phyloP scores from a whole-genome alignment of 2,329 filamentous ascomycete species.

The Rasamsonia emersonii region DNA sequence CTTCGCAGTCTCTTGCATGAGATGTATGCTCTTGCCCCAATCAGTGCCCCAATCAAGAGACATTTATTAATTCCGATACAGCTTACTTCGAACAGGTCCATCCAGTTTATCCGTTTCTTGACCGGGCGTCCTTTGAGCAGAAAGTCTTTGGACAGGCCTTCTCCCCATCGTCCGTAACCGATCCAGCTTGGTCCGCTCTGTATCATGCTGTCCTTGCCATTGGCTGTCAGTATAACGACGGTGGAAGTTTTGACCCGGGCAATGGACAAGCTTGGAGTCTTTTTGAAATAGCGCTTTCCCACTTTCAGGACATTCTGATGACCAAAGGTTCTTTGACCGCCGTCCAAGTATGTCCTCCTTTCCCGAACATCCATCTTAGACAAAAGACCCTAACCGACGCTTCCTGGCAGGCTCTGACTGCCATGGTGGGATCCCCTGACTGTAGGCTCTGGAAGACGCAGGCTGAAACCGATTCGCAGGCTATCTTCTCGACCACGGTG shows the following conservation, averaged over 20 bases:
- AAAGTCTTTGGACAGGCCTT: conserved; percentile 36
- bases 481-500: conserved; percentile 5
- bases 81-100: conserved; percentile 34
- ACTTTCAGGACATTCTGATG: conserved; percentile 6
- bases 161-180: conserved; percentile 44
- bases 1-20: neutral
- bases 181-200: conserved; percentile 39
- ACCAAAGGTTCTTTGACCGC: conserved; percentile 3
- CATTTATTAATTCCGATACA: conserved; percentile 7
- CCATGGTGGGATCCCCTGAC: conserved; percentile 4
- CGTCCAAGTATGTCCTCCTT: conserved; percentile 4
- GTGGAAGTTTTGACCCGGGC: conserved; percentile 30
- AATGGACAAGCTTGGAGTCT: conserved; percentile 29
- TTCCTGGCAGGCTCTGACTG: conserved; percentile 2
- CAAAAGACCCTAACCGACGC: neutral
- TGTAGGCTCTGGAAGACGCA: neutral
- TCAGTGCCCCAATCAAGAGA: neutral
- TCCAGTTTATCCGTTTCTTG: conserved; percentile 33
- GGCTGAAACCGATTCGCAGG: neutral
- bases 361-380: neutral
- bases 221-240: conserved; percentile 26
- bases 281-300: conserved; percentile 9
- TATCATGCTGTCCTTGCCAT: conserved; percentile 31
- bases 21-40: conserved; percentile 1
- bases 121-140: conserved; percentile 25